Percentiles rank a stretch among this genome's conserved stretches.
phyloP scores from a whole-genome alignment of 148 eudicot genomes.

The Pouteria glomerata region DNA sequence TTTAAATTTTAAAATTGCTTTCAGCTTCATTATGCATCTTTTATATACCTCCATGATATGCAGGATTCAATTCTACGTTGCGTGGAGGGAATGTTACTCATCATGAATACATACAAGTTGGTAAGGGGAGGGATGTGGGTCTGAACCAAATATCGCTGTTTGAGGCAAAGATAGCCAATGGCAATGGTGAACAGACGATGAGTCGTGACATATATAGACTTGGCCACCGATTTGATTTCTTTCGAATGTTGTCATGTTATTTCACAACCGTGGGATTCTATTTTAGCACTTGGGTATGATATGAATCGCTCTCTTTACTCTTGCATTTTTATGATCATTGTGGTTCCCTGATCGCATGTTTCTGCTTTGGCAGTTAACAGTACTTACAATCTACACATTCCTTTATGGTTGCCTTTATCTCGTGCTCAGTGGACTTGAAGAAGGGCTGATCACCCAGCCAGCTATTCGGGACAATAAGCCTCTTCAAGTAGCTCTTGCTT shows the following conservation, averaged over 20 bases:
- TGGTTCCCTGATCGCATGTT: conserved; percentile 1
- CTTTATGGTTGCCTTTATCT: conserved; percentile 78
- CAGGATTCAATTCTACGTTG: conserved; percentile 67
- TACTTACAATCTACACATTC: conserved; percentile 53
- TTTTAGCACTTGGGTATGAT: conserved; percentile 52
- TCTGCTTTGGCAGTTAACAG: conserved; percentile 48
- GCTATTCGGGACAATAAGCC: conserved; percentile 47
- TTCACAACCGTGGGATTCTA: conserved; percentile 66
- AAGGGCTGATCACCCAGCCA: conserved; percentile 31
- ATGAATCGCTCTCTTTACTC: not conserved
- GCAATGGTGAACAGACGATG: conserved; percentile 70
- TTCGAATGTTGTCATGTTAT: conserved; percentile 64
- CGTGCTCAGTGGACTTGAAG: conserved; percentile 67
- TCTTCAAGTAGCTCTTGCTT: conserved; percentile 74
- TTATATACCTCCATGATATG: not conserved
- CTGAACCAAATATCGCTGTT: conserved; percentile 64
- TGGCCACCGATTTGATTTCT: conserved; percentile 73
- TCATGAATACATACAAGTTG: conserved; percentile 78
- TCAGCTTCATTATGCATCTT: not conserved
- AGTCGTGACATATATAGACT: conserved; percentile 69
- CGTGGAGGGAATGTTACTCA: conserved; percentile 75
- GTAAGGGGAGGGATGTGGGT: conserved; percentile 75
- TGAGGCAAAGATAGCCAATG: conserved; percentile 74
- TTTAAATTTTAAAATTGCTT: not conserved
- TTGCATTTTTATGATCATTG: not conserved